Percentiles rank a stretch among this genome's conserved stretches.
Evolutionary conservation across 176 grass and related monocot species (phyloP).

Genomic region (Avena insularis): DNA sequence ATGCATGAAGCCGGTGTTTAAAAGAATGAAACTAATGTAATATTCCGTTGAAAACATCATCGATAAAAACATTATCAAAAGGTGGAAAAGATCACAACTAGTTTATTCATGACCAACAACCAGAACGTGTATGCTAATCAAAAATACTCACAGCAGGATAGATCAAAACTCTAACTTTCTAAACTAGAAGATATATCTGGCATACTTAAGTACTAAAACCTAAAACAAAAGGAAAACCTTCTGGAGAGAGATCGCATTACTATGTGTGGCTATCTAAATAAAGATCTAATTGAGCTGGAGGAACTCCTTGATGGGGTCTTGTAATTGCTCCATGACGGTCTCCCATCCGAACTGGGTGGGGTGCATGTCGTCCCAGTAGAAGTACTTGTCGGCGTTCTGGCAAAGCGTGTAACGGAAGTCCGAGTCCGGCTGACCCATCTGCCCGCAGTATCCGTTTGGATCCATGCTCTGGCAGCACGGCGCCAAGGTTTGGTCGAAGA

Average conservation of each 20-base stretch:
- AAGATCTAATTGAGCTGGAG: neutral
- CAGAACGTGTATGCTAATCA: no score
- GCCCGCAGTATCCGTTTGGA: neutral
- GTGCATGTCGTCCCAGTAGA: neutral
- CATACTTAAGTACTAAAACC: no score
- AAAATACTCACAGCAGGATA: no score
- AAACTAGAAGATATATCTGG: no score
- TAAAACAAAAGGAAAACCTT: neutral
- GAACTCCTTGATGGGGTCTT: slow-evolving; percentile 17
- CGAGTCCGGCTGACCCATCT: neutral
- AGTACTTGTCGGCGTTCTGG: neutral
- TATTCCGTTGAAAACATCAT: no score
- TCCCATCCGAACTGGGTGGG: neutral
- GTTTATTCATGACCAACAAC: no score
- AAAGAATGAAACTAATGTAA: no score
- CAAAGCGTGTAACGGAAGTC: no score
- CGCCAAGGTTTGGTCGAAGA: neutral
- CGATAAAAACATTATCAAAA: no score
- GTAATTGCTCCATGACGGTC: neutral
- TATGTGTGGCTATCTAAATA: neutral
- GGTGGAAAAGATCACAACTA: no score
- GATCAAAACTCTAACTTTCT: no score
- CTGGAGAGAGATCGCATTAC: neutral
- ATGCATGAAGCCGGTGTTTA: no score
- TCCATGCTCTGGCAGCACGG: neutral